These are phyloP conservation scores for Amesomyces nigricolor DNA, from an alignment of 2,329 filamentous ascomycete genomes.

Conservation along the genomic window DNA sequence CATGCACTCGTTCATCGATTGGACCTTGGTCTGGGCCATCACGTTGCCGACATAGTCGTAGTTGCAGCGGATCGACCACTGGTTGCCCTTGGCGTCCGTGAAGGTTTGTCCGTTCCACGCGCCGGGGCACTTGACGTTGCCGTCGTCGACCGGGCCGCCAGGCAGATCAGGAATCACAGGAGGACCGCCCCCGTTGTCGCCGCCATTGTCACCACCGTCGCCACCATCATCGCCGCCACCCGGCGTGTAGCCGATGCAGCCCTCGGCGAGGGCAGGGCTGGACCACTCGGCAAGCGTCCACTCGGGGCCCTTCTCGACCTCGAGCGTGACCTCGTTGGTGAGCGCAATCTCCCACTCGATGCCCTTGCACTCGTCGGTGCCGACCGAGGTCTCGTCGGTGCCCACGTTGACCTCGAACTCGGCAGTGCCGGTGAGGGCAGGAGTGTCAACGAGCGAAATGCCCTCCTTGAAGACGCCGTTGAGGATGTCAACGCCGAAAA, in stretches of 20 bases:
- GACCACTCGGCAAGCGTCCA: conserved; percentile 3
- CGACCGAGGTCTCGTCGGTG: conserved; percentile 1
- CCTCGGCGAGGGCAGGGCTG: conserved; percentile 8
- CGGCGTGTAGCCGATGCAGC: background rate
- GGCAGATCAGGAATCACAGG: background rate
- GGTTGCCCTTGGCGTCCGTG: conserved; percentile 10
- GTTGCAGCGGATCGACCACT: conserved; percentile 2
- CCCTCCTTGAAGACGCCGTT: conserved; percentile 8
- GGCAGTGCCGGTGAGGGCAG: background rate
- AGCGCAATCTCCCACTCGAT: conserved; percentile 5
- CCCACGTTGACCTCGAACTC: conserved; percentile 3
- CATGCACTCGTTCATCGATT: conserved; percentile 2
- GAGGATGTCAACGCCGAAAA: conserved; percentile 9
- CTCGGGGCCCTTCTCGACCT: conserved; percentile 1
- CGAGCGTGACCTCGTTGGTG: conserved; percentile 8
- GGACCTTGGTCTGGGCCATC: too few relatives aligned
- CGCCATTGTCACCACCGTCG: background rate
- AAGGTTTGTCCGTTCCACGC: background rate
- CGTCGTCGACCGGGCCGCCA: background rate
- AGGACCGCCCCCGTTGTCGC: too few relatives aligned
- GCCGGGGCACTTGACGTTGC: background rate
- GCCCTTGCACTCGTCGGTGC: conserved; percentile 3
- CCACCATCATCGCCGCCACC: background rate
- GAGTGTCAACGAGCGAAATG: conserved; percentile 5
- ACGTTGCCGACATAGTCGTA: background rate